A percentile compares a stretch with the other conserved stretches of the same genome.
These are phyloP conservation scores for Favolaschia claudopus DNA, from an alignment of 768 basidiomycete genomes.

Conservation along the genomic window DNA sequence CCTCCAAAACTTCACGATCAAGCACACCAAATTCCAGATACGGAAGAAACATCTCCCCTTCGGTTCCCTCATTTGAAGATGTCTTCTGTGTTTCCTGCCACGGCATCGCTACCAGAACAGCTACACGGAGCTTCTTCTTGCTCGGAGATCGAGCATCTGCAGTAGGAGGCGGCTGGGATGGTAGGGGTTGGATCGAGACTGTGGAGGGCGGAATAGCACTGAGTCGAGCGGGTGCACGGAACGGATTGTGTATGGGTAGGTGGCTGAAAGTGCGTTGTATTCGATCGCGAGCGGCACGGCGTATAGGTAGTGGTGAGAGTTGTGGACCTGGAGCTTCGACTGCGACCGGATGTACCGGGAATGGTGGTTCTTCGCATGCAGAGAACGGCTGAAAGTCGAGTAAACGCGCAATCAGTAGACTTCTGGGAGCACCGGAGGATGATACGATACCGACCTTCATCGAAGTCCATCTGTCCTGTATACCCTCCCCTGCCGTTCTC, in stretches of 20 bases:
- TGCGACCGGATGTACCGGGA: neutral
- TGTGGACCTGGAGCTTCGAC: no score
- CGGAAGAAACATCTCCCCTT: neutral
- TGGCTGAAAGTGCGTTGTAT: neutral
- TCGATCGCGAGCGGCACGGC: neutral
- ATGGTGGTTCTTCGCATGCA: neutral
- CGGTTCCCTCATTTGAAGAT: neutral
- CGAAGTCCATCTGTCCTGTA: neutral
- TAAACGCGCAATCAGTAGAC: no score
- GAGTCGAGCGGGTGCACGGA: neutral
- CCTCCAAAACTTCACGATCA: no score
- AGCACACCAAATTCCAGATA: constrained; percentile 9
- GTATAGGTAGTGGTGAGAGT: no score
- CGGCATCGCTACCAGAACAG: constrained; percentile 7
- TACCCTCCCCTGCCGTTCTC: no score
- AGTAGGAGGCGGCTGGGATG: no score
- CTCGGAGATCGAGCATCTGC: no score
- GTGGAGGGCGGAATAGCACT: neutral
- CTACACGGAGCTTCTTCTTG: no score
- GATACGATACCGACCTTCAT: constrained; percentile 4
- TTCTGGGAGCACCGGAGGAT: neutral
- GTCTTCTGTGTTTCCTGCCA: neutral
- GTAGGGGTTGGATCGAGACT: no score
- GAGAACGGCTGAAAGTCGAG: neutral
- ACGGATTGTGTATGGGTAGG: no score